Base-by-base conservation (phyloP, 1,284 basidiomycete genomes). In the Cystobasidium sp. region DNA sequence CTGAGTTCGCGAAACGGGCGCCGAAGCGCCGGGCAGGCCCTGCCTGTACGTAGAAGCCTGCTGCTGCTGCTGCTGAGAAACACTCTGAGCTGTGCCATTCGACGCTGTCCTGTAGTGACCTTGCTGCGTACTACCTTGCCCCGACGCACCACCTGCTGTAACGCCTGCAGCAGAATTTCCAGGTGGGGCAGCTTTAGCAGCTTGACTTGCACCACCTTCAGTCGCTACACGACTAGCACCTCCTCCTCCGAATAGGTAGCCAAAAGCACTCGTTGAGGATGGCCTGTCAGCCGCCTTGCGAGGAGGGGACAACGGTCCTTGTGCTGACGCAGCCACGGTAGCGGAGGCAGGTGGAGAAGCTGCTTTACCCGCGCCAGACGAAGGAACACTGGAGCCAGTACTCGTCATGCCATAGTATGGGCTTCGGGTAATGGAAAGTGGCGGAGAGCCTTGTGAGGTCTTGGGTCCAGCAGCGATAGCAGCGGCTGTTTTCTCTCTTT, bases 221-320 rank as follows among this genome's bases (percentile, higher is more conserved):
- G 64, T 66, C 10, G 64, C 64, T 18, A 66, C 64, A 22, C 64
- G 47, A 53, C 64, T 66, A 5, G 64, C 64, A 20, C 64, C 64
- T 3, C 64, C 64, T 31, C 64, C 64, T 0, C 64, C 64, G 24
- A 66, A 66, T 14, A 66, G 51, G n/a, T 66, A 66, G 1, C 64
- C 64, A 14, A 66, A 66, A 14, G 64, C 64, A 66, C 64, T 66
- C 8, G 47, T 66, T 12, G 64, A 66, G 53, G 64, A 53, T 22
- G 64, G 64, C 20, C 64, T 66, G 22, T 66, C 64, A 31, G 64
- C 64, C 18, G 64, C 14, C 43, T 47, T 43, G 51, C 64, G 64
- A 12, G 47, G 64, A 16, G 64, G 64, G 18, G 64, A 66, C 18
- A 53, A 31, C 6, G 49, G 64, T 18, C 64, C 43, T 7, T 53